Conservation (phyloP, 106 monocot genomes). For the Platanthera guangdongensis region DNA sequence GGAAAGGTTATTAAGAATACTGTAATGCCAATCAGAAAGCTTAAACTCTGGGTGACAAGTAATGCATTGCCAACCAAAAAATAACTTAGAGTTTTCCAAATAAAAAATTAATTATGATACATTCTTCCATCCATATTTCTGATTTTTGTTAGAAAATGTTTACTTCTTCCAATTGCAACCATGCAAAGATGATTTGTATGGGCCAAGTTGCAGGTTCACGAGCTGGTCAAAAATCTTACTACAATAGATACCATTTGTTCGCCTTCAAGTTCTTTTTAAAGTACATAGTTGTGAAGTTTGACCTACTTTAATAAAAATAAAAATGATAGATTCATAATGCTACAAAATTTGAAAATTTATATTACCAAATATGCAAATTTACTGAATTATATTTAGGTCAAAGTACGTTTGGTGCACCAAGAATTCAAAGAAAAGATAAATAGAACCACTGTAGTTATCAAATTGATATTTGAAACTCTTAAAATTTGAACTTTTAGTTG, state of each 20-base stretch:
- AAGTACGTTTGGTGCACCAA: too few species aligned
- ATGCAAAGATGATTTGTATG: not conserved
- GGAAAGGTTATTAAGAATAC: not conserved
- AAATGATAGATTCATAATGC: not conserved
- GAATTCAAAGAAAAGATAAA: too few species aligned
- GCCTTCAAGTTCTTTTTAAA: not conserved
- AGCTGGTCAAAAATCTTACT: not conserved
- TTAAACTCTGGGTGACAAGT: not conserved
- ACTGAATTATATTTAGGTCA: not conserved
- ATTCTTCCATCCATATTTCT: not conserved
- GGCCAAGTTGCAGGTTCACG: not conserved
- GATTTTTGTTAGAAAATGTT: not conserved
- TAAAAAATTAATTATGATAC: not conserved
- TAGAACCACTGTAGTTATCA: too few species aligned
- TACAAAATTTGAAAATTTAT: not conserved
- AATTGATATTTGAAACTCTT: too few species aligned
- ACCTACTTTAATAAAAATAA: not conserved
- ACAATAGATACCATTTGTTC: not conserved
- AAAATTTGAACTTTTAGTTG: too few species aligned
- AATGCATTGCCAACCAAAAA: not conserved
- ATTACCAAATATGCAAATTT: not conserved
- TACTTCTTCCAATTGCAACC: not conserved
- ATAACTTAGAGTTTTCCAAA: slow-evolving; percentile 1
- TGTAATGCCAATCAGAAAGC: not conserved
- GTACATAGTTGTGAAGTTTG: not conserved